A percentile compares a stretch with the other conserved stretches of the same genome.
phyloP scores from a whole-genome alignment of 2,329 filamentous ascomycete species.

The Catunica adiposa region DNA sequence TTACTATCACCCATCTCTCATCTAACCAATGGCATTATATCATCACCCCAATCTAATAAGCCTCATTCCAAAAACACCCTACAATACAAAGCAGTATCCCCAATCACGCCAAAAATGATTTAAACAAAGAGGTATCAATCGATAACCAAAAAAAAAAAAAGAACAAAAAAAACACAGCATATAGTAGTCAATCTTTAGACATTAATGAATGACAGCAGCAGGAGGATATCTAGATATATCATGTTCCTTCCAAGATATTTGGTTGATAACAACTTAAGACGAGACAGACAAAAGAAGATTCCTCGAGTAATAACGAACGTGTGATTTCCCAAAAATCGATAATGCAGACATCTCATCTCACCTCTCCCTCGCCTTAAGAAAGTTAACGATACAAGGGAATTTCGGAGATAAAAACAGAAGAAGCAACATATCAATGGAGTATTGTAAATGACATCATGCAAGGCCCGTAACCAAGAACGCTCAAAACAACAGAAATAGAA shows the following conservation, averaged over 20 bases:
- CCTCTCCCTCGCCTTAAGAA: too few relatives aligned
- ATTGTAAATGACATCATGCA: constrained; percentile 5
- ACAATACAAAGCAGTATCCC: too few relatives aligned
- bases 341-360: not conserved
- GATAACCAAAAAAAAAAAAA: too few relatives aligned
- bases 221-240: too few relatives aligned
- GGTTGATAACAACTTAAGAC: too few relatives aligned
- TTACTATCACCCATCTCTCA: too few relatives aligned
- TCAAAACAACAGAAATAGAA: constrained; percentile 3
- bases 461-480: not conserved
- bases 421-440: constrained; percentile 2
- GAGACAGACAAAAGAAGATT: not conserved
- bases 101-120: not conserved
- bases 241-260: too few relatives aligned
- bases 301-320: not conserved
- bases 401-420: not conserved
- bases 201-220: too few relatives aligned
- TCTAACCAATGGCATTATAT: too few relatives aligned
- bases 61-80: too few relatives aligned
- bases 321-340: not conserved
- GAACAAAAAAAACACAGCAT: not conserved
- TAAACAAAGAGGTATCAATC: not conserved
- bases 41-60: too few relatives aligned
- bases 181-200: not conserved
- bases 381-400: too few relatives aligned